Percentiles rank a stretch among this genome's conserved stretches.
Conservation (phyloP, 2,329 filamentous ascomycete genomes). For the Pseudocercospora musae region DNA sequence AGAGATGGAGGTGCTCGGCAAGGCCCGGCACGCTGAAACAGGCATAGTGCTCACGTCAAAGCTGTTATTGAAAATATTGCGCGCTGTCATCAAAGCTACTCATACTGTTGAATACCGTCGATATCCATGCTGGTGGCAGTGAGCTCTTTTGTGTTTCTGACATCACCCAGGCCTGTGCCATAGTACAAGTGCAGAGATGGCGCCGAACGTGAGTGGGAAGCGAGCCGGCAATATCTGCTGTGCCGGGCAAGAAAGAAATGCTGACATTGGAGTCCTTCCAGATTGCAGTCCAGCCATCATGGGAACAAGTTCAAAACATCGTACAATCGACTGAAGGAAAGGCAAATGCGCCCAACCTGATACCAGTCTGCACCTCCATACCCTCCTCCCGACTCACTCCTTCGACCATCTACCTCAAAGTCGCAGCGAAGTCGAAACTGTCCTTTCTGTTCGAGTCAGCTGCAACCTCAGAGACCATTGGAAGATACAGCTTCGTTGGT, state of each 20-base stretch:
- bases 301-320: slow-evolving; percentile 58
- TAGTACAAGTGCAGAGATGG: slow-evolving; percentile 19
- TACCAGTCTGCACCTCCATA: slow-evolving; percentile 80
- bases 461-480: slow-evolving; percentile 84
- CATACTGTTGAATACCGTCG: not conserved
- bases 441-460: slow-evolving; percentile 97
- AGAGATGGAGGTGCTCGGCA: not conserved
- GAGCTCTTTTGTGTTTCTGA: slow-evolving; percentile 31
- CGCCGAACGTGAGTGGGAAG: slow-evolving; percentile 6
- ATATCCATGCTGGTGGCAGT: not conserved
- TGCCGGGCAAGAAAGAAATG: not conserved
- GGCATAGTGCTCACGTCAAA: not conserved
- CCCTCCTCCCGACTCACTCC: slow-evolving; percentile 91
- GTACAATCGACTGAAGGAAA: slow-evolving; percentile 51
- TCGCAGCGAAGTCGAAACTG: slow-evolving; percentile 74
- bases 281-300: slow-evolving; percentile 56
- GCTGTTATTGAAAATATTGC: not conserved
- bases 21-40: slow-evolving; percentile 13
- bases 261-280: slow-evolving; percentile 23
- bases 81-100: not conserved
- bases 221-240: not conserved
- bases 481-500: slow-evolving; percentile 92
- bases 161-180: slow-evolving; percentile 32
- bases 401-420: slow-evolving; percentile 90
- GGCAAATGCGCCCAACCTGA: slow-evolving; percentile 66